Percentiles rank a stretch among this genome's conserved stretches.
Evolutionary conservation across 2,329 filamentous ascomycete species (phyloP).

Genomic region (Clonostachys byssicola): DNA sequence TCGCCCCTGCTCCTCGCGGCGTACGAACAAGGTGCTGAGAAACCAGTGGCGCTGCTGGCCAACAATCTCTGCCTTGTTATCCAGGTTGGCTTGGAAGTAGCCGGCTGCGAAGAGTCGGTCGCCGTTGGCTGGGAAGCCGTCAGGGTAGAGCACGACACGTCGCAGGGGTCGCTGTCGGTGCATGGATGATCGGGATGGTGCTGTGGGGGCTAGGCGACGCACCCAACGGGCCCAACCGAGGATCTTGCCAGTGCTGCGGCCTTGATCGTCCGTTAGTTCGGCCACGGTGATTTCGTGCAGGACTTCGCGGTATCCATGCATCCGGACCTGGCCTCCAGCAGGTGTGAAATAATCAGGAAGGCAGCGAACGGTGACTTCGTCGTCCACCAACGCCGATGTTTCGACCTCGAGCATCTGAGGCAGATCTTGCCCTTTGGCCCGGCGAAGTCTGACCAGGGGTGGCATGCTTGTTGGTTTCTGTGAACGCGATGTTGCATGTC

Average conservation of each 20-base stretch:
- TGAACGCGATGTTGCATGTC: too few species aligned
- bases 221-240: slow-evolving; percentile 28
- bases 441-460: too few species aligned
- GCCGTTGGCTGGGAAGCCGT: slow-evolving; percentile 12
- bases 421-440: slow-evolving; percentile 25
- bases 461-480: too few species aligned
- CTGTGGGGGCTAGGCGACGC: slow-evolving; percentile 12
- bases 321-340: slow-evolving; percentile 11
- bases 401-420: slow-evolving; percentile 18
- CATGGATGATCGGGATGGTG: too few species aligned
- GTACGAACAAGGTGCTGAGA: slow-evolving; percentile 23
- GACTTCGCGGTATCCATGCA: too few species aligned
- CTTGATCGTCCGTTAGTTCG: not conserved
- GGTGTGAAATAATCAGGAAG: slow-evolving; percentile 5
- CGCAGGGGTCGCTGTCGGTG: too few species aligned
- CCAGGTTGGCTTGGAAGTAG: slow-evolving; percentile 31
- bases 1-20: slow-evolving; percentile 17
- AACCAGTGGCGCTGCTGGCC: slow-evolving; percentile 20
- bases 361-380: slow-evolving; percentile 21
- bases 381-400: slow-evolving; percentile 19
- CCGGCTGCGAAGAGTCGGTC: slow-evolving; percentile 23
- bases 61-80: slow-evolving; percentile 14
- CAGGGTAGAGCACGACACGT: not conserved
- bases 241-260: slow-evolving; percentile 5
- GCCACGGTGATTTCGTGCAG: slow-evolving; percentile 16